phyloP scores from a whole-genome alignment of 345 rosid genomes.

The Moricandia moricandioides region DNA sequence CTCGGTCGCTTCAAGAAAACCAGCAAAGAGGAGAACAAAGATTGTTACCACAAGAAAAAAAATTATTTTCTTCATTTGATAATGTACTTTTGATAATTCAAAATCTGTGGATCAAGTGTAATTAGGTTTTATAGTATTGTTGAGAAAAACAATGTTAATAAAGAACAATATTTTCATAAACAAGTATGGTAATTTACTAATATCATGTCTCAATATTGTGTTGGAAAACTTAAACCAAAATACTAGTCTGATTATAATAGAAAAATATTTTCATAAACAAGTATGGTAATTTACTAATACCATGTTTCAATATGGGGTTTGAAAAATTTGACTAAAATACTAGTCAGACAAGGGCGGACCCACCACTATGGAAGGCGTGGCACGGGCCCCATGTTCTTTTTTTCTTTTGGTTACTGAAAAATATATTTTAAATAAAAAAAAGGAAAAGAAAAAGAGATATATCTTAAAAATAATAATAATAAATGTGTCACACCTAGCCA shows the following conservation, averaged over 20 bases:
- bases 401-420: too few relatives aligned
- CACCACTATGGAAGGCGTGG: too few relatives aligned
- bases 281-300: background rate
- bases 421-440: too few relatives aligned
- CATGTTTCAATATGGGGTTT: background rate
- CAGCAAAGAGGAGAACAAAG: background rate
- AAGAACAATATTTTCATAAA: background rate
- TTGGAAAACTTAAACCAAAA: background rate
- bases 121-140: background rate
- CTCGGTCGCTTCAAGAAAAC: background rate
- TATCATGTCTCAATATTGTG: background rate
- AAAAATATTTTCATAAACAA: background rate
- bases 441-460: too few relatives aligned
- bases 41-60: background rate
- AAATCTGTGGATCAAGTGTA: background rate
- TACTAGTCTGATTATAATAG: background rate
- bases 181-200: background rate
- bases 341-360: too few relatives aligned
- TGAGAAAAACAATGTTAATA: background rate
- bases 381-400: too few relatives aligned
- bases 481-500: too few relatives aligned
- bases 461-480: too few relatives aligned
- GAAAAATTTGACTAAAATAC: too few relatives aligned
- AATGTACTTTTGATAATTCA: background rate
- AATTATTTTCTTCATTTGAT: background rate